A percentile compares a stretch with the other conserved stretches of the same genome.
phyloP scores from a whole-genome alignment of 2,329 filamentous ascomycete species.

The Arthrinium phaeospermum region DNA sequence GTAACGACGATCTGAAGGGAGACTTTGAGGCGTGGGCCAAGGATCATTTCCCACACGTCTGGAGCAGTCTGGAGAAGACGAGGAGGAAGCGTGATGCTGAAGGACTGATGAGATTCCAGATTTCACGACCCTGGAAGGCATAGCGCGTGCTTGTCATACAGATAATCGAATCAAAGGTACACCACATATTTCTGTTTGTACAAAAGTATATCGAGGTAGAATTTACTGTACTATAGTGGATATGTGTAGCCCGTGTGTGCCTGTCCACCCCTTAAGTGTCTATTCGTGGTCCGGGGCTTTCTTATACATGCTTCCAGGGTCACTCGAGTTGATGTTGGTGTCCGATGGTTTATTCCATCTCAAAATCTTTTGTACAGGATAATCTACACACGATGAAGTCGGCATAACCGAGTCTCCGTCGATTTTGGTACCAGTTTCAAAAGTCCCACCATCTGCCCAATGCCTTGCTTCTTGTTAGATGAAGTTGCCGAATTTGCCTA shows the following conservation, averaged over 20 bases:
- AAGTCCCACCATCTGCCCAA: neutral
- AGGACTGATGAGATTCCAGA: constrained; percentile 55
- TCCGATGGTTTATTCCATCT: constrained; percentile 29
- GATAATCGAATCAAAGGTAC: constrained; percentile 24
- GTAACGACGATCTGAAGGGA: constrained; percentile 67
- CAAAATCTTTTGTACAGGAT: neutral
- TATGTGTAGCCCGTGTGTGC: constrained; percentile 27
- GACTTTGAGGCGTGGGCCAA: constrained; percentile 78
- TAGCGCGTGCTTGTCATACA: constrained; percentile 38
- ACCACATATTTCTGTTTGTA: constrained; percentile 21
- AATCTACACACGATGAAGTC: neutral
- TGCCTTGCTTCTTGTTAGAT: constrained; percentile 20
- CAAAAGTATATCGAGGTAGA: neutral
- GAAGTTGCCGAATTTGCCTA: constrained; percentile 23
- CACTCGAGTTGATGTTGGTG: constrained; percentile 20
- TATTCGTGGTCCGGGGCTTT: neutral
- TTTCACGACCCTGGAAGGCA: constrained; percentile 54
- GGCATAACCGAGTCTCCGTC: neutral
- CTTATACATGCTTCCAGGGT: neutral
- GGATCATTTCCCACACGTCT: constrained; percentile 69
- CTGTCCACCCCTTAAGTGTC: constrained; percentile 22
- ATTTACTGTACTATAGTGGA: constrained; percentile 39
- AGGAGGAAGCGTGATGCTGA: constrained; percentile 52
- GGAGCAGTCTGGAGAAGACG: constrained; percentile 67
- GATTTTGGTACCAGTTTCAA: neutral